Conservation (phyloP, 768 basidiomycete species). For the Suillus spraguei region DNA sequence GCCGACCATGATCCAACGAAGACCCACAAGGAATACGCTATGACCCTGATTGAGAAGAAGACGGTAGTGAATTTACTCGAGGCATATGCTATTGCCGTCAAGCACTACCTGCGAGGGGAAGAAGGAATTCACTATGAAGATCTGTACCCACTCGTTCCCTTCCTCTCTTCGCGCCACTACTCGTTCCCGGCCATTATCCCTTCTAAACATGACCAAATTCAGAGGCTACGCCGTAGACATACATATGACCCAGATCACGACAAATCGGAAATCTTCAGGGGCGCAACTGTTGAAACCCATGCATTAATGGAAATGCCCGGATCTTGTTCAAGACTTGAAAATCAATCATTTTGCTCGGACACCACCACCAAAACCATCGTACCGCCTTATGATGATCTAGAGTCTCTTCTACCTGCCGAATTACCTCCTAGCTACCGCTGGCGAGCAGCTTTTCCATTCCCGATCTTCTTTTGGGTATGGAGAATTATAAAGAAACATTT, state of each 20-base stretch:
- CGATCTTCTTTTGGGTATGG: background rate
- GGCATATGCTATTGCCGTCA: conserved; percentile 63
- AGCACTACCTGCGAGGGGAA: conserved; percentile 68
- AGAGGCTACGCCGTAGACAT: too few relatives aligned
- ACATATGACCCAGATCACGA: too few relatives aligned
- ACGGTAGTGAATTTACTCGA: conserved; percentile 67
- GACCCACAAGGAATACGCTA: conserved; percentile 39
- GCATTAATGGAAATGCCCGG: background rate
- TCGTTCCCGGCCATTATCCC: conserved; percentile 54
- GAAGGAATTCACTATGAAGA: conserved; percentile 43
- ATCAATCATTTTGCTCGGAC: too few relatives aligned
- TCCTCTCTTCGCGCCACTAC: conserved; percentile 58
- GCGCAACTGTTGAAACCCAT: background rate
- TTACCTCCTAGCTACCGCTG: background rate
- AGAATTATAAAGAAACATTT: background rate
- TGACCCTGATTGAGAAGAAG: conserved; percentile 66
- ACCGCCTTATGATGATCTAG: background rate
- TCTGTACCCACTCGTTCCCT: conserved; percentile 69
- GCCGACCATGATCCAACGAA: conserved; percentile 19
- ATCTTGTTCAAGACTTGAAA: background rate
- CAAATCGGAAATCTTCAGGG: too few relatives aligned
- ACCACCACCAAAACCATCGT: background rate
- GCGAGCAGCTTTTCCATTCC: background rate
- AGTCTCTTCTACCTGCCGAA: conserved; percentile 5
- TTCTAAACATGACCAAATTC: conserved; percentile 11